Evolutionary conservation across 2,329 filamentous ascomycete genomes (phyloP).

Genomic region (Fusarium multiceps): DNA sequence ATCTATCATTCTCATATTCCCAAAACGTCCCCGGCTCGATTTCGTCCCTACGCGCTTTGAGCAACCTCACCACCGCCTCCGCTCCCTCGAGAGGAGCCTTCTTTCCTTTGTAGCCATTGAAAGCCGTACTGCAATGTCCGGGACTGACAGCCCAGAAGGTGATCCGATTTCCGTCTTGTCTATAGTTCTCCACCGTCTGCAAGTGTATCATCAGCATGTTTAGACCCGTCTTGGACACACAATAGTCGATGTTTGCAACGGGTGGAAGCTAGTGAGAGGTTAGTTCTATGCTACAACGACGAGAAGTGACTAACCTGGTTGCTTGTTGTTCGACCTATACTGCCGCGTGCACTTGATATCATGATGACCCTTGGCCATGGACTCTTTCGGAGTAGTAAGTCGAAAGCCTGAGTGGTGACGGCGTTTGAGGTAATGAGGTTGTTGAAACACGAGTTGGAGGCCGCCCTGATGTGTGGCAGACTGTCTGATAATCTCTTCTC

Average conservation of each 20-base stretch:
- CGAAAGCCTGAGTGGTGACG: not conserved
- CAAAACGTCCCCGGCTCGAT: conserved; percentile 9
- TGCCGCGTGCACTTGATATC: conserved; percentile 20
- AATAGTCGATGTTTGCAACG: conserved; percentile 16
- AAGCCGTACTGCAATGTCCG: conserved; percentile 13
- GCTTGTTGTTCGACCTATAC: not conserved
- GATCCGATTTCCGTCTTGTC: not conserved
- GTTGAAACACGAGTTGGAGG: conserved; percentile 10
- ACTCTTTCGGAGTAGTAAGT: not conserved
- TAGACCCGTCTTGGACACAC: conserved; percentile 5
- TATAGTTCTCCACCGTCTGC: not conserved
- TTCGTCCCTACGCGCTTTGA: not conserved
- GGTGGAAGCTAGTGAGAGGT: conserved; percentile 4
- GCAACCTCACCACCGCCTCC: not conserved
- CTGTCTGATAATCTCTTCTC: not conserved
- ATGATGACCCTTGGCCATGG: conserved; percentile 11
- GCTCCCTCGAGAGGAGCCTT: conserved; percentile 7
- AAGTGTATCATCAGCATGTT: conserved; percentile 17
- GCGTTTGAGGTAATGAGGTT: conserved; percentile 18
- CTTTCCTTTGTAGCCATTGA: conserved; percentile 7
- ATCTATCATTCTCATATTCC: conserved; percentile 1
- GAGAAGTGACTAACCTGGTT: not conserved
- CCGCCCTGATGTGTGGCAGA: not conserved
- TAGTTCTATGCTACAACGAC: fast-evolving
- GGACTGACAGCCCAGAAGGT: conserved; percentile 16